Percentiles rank a stretch among this genome's conserved stretches.
Conservation (phyloP, 2,329 filamentous ascomycete species). For the Neopestalotiopsis clavispora region DNA sequence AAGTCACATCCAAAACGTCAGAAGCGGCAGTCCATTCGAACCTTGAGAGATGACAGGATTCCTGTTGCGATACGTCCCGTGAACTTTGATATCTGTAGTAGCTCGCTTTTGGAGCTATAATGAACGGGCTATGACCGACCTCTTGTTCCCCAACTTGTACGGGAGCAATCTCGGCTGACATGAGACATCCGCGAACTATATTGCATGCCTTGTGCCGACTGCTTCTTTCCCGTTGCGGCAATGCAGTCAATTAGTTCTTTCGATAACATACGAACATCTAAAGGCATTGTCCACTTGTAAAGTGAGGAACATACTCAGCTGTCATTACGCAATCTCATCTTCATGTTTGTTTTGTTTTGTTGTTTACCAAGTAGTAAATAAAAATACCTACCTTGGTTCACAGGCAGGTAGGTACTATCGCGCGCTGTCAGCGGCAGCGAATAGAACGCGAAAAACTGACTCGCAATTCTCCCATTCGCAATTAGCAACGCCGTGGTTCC, state of each 20-base stretch:
- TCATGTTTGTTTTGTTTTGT: background rate
- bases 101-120: background rate
- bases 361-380: background rate
- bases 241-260: background rate
- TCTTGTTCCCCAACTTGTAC: background rate
- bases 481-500: background rate
- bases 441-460: background rate
- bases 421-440: background rate
- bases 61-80: too few species aligned
- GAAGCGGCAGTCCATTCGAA: background rate
- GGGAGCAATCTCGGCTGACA: background rate
- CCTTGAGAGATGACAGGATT: background rate
- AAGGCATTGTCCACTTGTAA: background rate
- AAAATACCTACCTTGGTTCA: background rate
- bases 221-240: constrained; percentile 7
- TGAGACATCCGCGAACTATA: background rate
- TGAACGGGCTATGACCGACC: background rate
- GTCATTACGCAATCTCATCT: background rate
- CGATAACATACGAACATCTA: background rate
- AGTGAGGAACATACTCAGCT: background rate
- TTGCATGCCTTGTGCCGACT: background rate
- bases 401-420: background rate
- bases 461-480: background rate
- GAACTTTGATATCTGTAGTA: background rate
- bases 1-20: background rate